Evolutionary conservation across 495 filamentous ascomycete species (phyloP).

Genomic region (Trichoderma asperelloides): DNA sequence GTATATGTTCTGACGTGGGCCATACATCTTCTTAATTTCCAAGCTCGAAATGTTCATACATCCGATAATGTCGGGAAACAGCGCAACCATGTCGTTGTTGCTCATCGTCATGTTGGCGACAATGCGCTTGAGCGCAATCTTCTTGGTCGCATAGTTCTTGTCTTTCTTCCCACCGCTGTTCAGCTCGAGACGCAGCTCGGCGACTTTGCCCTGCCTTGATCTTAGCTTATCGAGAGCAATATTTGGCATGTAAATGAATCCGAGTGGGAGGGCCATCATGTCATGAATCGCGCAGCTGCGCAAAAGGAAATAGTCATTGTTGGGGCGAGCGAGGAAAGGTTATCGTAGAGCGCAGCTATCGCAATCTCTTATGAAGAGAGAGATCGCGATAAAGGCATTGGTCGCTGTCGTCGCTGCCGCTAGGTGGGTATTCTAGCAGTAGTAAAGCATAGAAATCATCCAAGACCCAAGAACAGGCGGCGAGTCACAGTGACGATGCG

Average conservation of each 20-base stretch:
- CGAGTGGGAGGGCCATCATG: background rate
- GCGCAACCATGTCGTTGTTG: constrained; percentile 98
- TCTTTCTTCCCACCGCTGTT: constrained; percentile 94
- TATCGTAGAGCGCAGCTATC: background rate
- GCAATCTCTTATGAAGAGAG: background rate
- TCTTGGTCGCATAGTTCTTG: constrained; percentile 94
- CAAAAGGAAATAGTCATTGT: background rate
- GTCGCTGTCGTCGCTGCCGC: background rate
- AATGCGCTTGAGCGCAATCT: constrained; percentile 98
- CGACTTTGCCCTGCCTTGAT: constrained; percentile 85
- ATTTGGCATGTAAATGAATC: constrained; percentile 34
- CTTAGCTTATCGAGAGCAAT: constrained; percentile 31
- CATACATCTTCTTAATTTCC: constrained; percentile 99
- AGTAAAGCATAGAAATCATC: too few relatives aligned
- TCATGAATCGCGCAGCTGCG: background rate
- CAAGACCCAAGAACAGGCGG: background rate
- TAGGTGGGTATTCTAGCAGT: too few relatives aligned
- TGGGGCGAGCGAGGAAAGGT: background rate
- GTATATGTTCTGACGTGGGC: background rate
- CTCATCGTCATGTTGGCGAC: constrained; percentile 99
- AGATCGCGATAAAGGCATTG: background rate
- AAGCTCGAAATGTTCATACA: constrained; percentile 91
- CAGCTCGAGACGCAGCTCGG: constrained; percentile 90
- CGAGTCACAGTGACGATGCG: background rate
- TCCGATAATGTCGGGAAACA: constrained; percentile 89